Percentiles rank a stretch among this genome's conserved stretches.
phyloP scores from a whole-genome alignment of 176 grass and related monocot genomes.

The Eragrostis nindensis region DNA sequence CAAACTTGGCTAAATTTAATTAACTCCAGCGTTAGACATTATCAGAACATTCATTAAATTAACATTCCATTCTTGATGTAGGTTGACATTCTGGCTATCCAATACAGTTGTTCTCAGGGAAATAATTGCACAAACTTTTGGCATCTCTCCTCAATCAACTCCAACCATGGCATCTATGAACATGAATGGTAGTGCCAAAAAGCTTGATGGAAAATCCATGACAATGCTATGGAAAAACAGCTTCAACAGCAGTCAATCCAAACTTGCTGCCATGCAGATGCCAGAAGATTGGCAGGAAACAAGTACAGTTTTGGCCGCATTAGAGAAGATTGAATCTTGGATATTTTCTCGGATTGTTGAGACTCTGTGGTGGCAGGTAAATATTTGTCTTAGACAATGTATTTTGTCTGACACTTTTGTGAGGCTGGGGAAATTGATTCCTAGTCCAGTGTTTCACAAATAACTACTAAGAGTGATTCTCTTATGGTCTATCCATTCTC shows the following conservation, averaged over 20 bases:
- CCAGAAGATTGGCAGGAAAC: conserved; percentile 75
- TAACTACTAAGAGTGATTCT: conserved; percentile 23
- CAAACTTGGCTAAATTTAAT: conserved; percentile 15
- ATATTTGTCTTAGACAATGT: conserved; percentile 25
- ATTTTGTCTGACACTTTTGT: conserved; percentile 20
- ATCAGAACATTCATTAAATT: conserved; percentile 18
- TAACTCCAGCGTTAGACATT: conserved; percentile 15
- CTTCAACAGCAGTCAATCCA: conserved; percentile 49
- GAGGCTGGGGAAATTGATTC: conserved; percentile 16
- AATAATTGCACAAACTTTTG: conserved; percentile 79
- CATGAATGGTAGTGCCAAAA: conserved; percentile 49
- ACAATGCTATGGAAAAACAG: conserved; percentile 56
- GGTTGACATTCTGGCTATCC: conserved; percentile 97
- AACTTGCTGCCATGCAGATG: conserved; percentile 44
- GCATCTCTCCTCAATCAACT: conserved; percentile 44
- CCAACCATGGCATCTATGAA: conserved; percentile 25
- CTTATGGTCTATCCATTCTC: background rate
- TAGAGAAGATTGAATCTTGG: conserved; percentile 96
- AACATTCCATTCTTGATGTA: conserved; percentile 45
- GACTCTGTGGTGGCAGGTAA: conserved; percentile 99
- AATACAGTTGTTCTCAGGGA: conserved; percentile 91
- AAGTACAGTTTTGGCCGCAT: conserved; percentile 63
- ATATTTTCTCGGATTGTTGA: conserved; percentile 88
- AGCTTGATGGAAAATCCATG: conserved; percentile 55
- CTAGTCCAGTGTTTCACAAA: conserved; percentile 12